Conservation (phyloP, 169 alveolate genomes). For the Ichthyophthirius multifiliis region DNA sequence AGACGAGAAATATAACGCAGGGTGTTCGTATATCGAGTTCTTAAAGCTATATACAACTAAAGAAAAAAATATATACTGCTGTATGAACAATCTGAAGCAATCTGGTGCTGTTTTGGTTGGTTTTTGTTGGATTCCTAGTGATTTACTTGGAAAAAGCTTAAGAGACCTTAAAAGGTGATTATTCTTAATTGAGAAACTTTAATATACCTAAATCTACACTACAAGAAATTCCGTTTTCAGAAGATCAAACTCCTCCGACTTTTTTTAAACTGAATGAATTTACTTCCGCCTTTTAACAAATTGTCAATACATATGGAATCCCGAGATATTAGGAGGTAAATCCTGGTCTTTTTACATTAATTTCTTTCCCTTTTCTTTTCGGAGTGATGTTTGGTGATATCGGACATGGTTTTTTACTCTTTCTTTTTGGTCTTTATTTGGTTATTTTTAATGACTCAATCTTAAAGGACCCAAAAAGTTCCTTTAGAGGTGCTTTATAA, state of each 20-base stretch:
- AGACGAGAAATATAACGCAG: not conserved
- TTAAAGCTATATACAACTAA: conserved; percentile 91
- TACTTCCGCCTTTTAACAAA: conserved; percentile 86
- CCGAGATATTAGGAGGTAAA: conserved; percentile 98
- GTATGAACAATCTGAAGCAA: conserved; percentile 86
- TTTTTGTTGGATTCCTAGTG: conserved; percentile 96
- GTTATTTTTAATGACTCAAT: not conserved
- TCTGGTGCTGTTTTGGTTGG: conserved; percentile 46
- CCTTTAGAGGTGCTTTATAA: conserved; percentile 23
- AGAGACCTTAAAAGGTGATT: conserved; percentile 70
- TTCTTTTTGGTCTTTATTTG: conserved; percentile 71
- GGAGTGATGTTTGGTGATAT: conserved; percentile 99
- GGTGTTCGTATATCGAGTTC: conserved; percentile 90
- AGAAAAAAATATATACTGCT: conserved; percentile 92
- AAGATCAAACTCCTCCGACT: conserved; percentile 91
- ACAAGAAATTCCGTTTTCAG: conserved; percentile 56
- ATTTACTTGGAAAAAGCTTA: conserved; percentile 88
- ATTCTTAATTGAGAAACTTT: conserved; percentile 25
- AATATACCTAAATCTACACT: conserved; percentile 44
- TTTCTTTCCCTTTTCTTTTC: conserved; percentile 98
- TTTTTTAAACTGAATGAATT: conserved; percentile 91
- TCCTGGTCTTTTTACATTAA: conserved; percentile 95
- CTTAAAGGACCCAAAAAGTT: not conserved
- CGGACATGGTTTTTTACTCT: conserved; percentile 96
- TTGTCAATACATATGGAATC: conserved; percentile 98